Evolutionary conservation across 2,329 filamentous ascomycete species (phyloP), one percentile per base, ranked within the genome.

Genomic region (Beauveria pseudobassiana): DNA sequence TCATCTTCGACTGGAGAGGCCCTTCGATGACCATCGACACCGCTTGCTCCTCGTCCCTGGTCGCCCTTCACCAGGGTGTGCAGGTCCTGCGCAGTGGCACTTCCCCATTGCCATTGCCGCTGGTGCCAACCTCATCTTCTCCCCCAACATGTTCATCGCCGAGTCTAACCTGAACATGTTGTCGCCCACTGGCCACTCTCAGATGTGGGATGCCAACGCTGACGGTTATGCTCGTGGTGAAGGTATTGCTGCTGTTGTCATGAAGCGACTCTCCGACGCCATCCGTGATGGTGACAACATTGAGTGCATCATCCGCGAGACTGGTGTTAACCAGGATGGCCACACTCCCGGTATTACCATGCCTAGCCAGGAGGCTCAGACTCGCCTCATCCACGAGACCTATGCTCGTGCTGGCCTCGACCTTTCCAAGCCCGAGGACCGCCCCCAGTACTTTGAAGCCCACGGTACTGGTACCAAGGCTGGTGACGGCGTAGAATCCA

Each of bases 161-260:
- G 65, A 66, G 6, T 77, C 75, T 57, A 77, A 80, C 63, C 68
- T 80, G 45, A 78, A 79, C 65, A 78, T 78, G 75, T 65, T 80
- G 5, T 76, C 74, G 4, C 69, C 74, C 0, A 71, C 65, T 1
- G 72, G 73, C 12, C 65, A 68, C 16, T 74, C 67, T 54, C 68
- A 69, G 8, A 77, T 76, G 70, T 80, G 74, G 71, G 76, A 79
- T 64, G 70, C 67, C 2, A 68, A 67, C 2, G 82, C 79, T 0
- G 71, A 82, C 64, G 82, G 80, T 1, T 83, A 83, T 65, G 80
- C 73, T 5, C 74, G 82, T 0, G 82, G 81, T 9, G 82, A 85
- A 51, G 82, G 81, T 1, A 67, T 80, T 6, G 77, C 75, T 0
- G 69, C 73, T 0, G 65, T 84, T 0, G 68, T 82, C 0, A 63